Conservation (phyloP, 495 filamentous ascomycete species). For the Tuber umbilicatum region DNA sequence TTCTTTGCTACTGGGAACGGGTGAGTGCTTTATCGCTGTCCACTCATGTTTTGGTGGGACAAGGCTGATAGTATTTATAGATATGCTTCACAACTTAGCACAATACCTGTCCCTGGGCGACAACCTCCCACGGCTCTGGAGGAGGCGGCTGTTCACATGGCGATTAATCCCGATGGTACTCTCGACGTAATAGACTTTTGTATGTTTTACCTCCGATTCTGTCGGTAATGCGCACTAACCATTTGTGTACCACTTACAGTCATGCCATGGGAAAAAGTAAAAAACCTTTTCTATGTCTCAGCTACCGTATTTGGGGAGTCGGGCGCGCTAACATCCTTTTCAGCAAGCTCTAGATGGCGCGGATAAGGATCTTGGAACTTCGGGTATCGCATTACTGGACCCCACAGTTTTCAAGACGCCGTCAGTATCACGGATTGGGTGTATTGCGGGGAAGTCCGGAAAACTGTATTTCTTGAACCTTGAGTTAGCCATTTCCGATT, state of each 20-base stretch:
- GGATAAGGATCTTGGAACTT: conserved; percentile 48
- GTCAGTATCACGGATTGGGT: conserved; percentile 37
- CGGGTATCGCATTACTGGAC: conserved; percentile 30
- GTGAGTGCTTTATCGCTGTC: conserved; percentile 17
- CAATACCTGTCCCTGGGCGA: conserved; percentile 44
- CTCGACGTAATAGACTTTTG: conserved; percentile 43
- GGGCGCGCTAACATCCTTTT: conserved; percentile 9
- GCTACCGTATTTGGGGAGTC: background rate
- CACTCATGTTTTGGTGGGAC: background rate
- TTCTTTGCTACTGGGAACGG: conserved; percentile 49
- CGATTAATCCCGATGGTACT: conserved; percentile 44
- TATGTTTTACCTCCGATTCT: conserved; percentile 6
- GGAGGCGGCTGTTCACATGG: conserved; percentile 46
- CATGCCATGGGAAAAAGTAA: conserved; percentile 44
- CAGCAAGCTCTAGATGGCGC: conserved; percentile 44
- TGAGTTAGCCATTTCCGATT: conserved; percentile 25
- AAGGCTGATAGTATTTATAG: conserved; percentile 5
- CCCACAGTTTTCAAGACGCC: conserved; percentile 32
- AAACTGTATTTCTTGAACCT: conserved; percentile 44
- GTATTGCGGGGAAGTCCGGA: conserved; percentile 43
- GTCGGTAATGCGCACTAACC: conserved; percentile 3
- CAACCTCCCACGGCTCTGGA: conserved; percentile 46
- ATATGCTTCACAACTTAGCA: conserved; percentile 44
- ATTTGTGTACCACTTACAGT: conserved; percentile 35
- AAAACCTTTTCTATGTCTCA: background rate